These are phyloP conservation scores for Heritiera littoralis DNA, from an alignment of 345 rosid species.

Conservation along the genomic window DNA sequence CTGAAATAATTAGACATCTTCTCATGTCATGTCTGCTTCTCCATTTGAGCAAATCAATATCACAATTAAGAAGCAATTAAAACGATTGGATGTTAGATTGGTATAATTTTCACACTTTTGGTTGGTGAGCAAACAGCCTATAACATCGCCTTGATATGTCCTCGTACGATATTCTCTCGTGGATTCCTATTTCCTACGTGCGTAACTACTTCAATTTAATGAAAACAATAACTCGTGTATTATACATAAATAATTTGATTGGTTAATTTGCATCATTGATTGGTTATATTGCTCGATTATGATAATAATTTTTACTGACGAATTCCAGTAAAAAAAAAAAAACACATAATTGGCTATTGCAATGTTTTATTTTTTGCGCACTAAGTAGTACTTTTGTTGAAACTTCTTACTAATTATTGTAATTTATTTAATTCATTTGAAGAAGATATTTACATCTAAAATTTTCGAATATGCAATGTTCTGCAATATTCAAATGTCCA, in stretches of 20 bases:
- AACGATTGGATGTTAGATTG: neutral
- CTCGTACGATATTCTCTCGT: neutral
- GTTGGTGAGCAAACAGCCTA: constrained; percentile 26
- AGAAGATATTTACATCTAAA: too few species aligned
- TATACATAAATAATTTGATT: neutral
- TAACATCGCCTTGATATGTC: neutral
- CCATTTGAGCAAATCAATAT: constrained; percentile 4
- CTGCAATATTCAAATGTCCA: too few species aligned
- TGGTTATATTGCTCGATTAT: too few species aligned
- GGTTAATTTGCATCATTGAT: too few species aligned
- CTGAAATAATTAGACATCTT: neutral
- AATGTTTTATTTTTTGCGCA: too few species aligned
- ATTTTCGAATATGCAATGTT: too few species aligned
- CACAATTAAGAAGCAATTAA: neutral
- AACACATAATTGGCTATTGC: too few species aligned
- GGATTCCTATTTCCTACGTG: neutral
- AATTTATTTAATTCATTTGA: too few species aligned
- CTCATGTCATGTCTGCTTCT: neutral
- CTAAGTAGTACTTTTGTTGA: too few species aligned
- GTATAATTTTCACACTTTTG: constrained; percentile 12
- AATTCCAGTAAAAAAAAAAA: too few species aligned
- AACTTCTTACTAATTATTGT: too few species aligned
- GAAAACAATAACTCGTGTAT: neutral
- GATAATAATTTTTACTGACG: too few species aligned
- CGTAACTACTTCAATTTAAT: neutral